A percentile compares a stretch with the other conserved stretches of the same genome.
These are phyloP conservation scores for Trichaptum fuscoviolaceum DNA, from an alignment of 768 basidiomycete species.

Conservation along the genomic window DNA sequence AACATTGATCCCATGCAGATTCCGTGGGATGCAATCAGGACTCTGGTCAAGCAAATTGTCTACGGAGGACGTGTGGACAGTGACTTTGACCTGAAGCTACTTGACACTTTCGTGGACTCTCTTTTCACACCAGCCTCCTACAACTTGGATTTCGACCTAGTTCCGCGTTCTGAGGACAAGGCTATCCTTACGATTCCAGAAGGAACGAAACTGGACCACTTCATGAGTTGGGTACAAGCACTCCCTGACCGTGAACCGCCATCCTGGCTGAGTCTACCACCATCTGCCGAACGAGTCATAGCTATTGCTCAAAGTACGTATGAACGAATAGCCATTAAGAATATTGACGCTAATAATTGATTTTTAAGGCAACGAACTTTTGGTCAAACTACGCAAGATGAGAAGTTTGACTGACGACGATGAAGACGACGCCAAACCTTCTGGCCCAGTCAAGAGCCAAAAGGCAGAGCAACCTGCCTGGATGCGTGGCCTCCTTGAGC, in stretches of 20 bases:
- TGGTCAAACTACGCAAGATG: conserved; percentile 91
- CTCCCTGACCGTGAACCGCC: conserved; percentile 93
- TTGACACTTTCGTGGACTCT: conserved; percentile 89
- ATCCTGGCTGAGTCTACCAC: conserved; percentile 90
- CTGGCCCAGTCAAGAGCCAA: conserved; percentile 58
- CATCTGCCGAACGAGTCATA: conserved; percentile 88
- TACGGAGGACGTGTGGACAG: conserved; percentile 94
- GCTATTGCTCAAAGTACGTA: conserved; percentile 80
- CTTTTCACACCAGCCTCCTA: conserved; percentile 87
- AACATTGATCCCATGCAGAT: conserved; percentile 91
- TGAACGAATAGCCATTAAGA: not conserved
- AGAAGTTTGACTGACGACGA: conserved; percentile 83
- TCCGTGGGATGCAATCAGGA: conserved; percentile 94
- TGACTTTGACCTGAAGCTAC: conserved; percentile 88
- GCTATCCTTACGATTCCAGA: conserved; percentile 73
- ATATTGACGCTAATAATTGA: conserved; percentile 8
- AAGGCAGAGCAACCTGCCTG: conserved; percentile 82
- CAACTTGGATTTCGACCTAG: conserved; percentile 89
- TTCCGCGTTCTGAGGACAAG: conserved; percentile 54
- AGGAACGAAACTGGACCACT: conserved; percentile 88
- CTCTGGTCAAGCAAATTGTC: conserved; percentile 91
- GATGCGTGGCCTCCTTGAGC: conserved; percentile 84
- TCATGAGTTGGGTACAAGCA: conserved; percentile 82
- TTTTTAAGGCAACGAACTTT: conserved; percentile 64
- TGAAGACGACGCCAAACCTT: conserved; percentile 49